Evolutionary conservation across 352 stramenopile genomes (phyloP), one percentile per base, ranked within the genome.

Genomic region (Bremia lactucae): DNA sequence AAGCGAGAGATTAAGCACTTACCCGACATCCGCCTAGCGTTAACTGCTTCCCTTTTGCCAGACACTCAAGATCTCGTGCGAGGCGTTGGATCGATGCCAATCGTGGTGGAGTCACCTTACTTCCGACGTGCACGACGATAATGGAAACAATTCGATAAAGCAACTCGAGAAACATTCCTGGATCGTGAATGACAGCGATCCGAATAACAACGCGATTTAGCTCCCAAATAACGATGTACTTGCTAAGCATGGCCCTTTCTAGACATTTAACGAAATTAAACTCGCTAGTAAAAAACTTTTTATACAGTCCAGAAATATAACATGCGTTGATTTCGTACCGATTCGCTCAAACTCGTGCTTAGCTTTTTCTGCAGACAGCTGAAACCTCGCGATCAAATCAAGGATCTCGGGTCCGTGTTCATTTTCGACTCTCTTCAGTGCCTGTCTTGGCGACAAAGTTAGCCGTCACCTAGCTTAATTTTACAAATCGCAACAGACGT

Each of bases 21-120:
- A 88, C 76, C 36, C 63, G 58, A 55, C 76, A 88, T 6, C 73
- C 73, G 14, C 71, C 62, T 15, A 88, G 52, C 0, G 77, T 90
- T 25, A 86, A 40, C 36, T 68, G 68, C 51, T 86, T 90, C 11
- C 77, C 77, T n/a, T 49, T 71, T 13, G 62, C 60, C 7, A 90
- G 53, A 16, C 31, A 37, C 9, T 64, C 45, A 11, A 90, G 38
- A 33, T 86, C 61, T 23, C 20, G 34, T 36, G 73, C 52, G 28
- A 89, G 46, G 15, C 56, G 45, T 33, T 42, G 31, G 13, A 89
- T 36, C 0, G 79, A 79, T 15, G 72, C 67, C 21, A 85, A 51
- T 14, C 79, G 64, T 10, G 79, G 79, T 10, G 79, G 72, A 4
- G 54, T 55, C 8, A 73, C 52, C 47, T 84, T 87, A 14, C 50